phyloP scores from a whole-genome alignment of 2,329 filamentous ascomycete genomes.

The Phoma herbarum region DNA sequence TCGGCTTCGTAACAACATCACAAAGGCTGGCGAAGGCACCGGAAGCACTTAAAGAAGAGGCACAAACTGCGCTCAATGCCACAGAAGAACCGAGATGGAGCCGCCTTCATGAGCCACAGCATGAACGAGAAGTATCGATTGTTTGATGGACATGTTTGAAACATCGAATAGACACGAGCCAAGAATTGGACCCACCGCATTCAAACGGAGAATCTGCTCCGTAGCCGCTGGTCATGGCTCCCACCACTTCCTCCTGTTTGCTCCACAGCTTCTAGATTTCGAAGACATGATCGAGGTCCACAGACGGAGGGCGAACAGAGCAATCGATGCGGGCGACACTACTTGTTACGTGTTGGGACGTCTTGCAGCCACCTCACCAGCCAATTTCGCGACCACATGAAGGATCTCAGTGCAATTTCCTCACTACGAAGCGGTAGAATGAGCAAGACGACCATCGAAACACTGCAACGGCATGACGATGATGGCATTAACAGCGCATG shows the following conservation, averaged over 20 bases:
- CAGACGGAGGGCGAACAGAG: constrained; percentile 6
- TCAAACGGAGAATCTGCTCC: constrained; percentile 10
- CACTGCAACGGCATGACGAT: constrained; percentile 1
- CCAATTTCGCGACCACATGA: constrained; percentile 17
- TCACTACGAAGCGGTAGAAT: constrained; percentile 1
- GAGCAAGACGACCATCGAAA: not conserved
- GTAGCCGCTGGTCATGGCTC: constrained; percentile 6
- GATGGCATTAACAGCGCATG: constrained; percentile 28
- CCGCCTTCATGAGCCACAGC: constrained; percentile 6
- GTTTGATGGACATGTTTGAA: constrained; percentile 21
- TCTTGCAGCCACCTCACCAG: constrained; percentile 11
- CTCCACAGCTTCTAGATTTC: constrained; percentile 20
- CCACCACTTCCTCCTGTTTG: constrained; percentile 3
- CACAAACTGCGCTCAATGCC: constrained; percentile 8
- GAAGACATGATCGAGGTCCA: constrained; percentile 16
- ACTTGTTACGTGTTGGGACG: constrained; percentile 3
- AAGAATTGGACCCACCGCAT: constrained; percentile 12
- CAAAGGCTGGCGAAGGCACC: not conserved
- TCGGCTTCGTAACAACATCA: not conserved
- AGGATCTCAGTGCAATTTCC: constrained; percentile 17
- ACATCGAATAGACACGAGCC: constrained; percentile 13
- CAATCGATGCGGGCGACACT: not conserved
- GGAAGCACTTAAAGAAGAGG: constrained; percentile 12
- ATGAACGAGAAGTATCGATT: constrained; percentile 17
- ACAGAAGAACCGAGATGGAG: constrained; percentile 3